Evolutionary conservation across 2,329 filamentous ascomycete genomes (phyloP).

Genomic region (Colletotrichum noveboracense): DNA sequence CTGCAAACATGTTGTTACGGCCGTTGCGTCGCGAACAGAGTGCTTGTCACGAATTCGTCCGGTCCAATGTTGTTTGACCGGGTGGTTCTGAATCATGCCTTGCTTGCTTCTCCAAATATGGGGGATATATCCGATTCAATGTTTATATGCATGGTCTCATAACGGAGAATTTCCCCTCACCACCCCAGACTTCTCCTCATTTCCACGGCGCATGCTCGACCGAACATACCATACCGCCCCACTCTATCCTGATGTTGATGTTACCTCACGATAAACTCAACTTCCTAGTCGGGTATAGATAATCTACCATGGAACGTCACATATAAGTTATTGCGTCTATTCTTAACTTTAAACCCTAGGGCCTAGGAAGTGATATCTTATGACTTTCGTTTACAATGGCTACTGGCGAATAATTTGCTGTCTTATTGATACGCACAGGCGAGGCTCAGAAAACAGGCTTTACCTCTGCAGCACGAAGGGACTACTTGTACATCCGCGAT

Average conservation of each 20-base stretch:
- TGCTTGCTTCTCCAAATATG: rapidly evolving
- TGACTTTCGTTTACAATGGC: rapidly evolving
- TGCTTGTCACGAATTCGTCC: rapidly evolving
- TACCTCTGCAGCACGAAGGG: rapidly evolving
- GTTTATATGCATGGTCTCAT: neutral
- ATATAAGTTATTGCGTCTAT: neutral
- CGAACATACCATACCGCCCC: rapidly evolving
- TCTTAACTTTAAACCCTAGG: neutral
- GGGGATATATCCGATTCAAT: neutral
- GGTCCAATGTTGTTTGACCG: neutral
- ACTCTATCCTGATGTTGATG: neutral
- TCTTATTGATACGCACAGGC: neutral
- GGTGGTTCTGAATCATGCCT: neutral
- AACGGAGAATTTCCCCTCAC: neutral
- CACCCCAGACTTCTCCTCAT: neutral
- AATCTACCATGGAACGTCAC: neutral
- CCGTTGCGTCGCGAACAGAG: neutral
- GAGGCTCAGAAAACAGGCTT: too few relatives aligned
- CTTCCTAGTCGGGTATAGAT: neutral
- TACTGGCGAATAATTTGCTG: rapidly evolving
- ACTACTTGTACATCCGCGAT: rapidly evolving
- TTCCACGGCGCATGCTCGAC: neutral
- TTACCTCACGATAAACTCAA: neutral
- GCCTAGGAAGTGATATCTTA: neutral
- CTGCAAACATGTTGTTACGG: rapidly evolving